Conservation (phyloP, 768 basidiomycete genomes). For the Suillus placidus region DNA sequence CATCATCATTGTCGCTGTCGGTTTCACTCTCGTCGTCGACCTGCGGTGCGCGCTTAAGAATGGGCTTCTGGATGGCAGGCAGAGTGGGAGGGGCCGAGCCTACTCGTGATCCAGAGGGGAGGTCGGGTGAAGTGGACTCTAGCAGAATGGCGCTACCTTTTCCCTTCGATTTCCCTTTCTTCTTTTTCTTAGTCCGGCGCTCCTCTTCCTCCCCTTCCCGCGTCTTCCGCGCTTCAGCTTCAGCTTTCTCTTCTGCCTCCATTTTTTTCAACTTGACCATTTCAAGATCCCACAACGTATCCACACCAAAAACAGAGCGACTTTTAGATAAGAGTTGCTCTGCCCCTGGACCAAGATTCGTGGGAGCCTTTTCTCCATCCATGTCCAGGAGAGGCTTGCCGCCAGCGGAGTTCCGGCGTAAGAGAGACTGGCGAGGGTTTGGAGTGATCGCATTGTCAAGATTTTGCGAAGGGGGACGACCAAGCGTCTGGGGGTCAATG, state of each 20-base stretch:
- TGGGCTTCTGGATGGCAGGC: constrained; percentile 39
- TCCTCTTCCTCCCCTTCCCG: constrained; percentile 50
- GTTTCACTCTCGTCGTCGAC: constrained; percentile 47
- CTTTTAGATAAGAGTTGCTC: constrained; percentile 43
- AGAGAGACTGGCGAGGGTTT: constrained; percentile 34
- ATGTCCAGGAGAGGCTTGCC: constrained; percentile 71
- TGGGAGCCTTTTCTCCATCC: constrained; percentile 42
- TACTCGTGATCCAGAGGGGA: constrained; percentile 17
- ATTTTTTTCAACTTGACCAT: constrained; percentile 79
- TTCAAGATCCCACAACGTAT: constrained; percentile 92
- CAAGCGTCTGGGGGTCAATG: constrained; percentile 70
- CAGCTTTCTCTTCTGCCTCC: constrained; percentile 65
- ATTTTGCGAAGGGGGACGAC: constrained; percentile 50
- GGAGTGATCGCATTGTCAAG: constrained; percentile 44
- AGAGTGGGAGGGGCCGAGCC: constrained; percentile 32
- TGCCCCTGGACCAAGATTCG: constrained; percentile 35
- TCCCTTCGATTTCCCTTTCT: constrained; percentile 47
- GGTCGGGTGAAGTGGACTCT: constrained; percentile 38
- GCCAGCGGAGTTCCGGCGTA: constrained; percentile 52
- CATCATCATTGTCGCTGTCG: constrained; percentile 47
- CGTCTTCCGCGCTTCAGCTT: constrained; percentile 53
- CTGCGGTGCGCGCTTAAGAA: constrained; percentile 32
- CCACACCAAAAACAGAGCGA: constrained; percentile 90
- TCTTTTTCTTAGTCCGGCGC: constrained; percentile 41
- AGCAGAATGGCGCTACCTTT: constrained; percentile 43